Conservation (phyloP, 306 rosid species). For the Malus asiatica region DNA sequence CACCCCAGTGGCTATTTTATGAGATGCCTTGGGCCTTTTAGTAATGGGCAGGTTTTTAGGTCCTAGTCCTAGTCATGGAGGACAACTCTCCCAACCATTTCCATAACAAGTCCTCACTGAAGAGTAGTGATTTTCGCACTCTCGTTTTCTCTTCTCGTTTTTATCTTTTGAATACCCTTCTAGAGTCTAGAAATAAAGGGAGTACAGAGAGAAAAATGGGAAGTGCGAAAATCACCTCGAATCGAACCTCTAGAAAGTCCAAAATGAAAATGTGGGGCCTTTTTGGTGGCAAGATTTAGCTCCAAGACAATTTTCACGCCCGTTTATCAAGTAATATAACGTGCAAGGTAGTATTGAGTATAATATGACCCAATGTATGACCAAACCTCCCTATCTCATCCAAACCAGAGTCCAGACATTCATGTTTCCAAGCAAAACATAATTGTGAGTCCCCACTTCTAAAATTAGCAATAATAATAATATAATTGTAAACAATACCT, state of each 20-base stretch:
- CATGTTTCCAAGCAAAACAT: not conserved
- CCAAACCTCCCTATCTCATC: not conserved
- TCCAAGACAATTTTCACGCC: not conserved
- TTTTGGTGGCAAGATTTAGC: not conserved
- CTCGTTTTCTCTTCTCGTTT: too few species aligned
- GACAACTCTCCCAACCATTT: not conserved
- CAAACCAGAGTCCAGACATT: not conserved
- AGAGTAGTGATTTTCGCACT: too few species aligned
- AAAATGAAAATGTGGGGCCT: not conserved
- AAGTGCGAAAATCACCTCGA: too few species aligned
- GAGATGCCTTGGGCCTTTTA: too few species aligned
- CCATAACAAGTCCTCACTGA: too few species aligned
- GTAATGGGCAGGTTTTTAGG: not conserved
- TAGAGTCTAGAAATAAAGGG: too few species aligned
- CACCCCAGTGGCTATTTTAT: not conserved
- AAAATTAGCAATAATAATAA: not conserved
- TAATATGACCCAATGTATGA: not conserved
- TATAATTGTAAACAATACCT: not conserved
- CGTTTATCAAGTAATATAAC: not conserved
- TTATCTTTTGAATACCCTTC: too few species aligned
- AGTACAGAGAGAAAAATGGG: too few species aligned
- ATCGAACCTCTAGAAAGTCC: not conserved
- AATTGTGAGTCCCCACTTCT: not conserved
- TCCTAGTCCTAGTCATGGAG: not conserved
- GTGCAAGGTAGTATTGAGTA: constrained; percentile 11